Evolutionary conservation across 2,329 filamentous ascomycete genomes (phyloP).

Genomic region (Nemania serpens): DNA sequence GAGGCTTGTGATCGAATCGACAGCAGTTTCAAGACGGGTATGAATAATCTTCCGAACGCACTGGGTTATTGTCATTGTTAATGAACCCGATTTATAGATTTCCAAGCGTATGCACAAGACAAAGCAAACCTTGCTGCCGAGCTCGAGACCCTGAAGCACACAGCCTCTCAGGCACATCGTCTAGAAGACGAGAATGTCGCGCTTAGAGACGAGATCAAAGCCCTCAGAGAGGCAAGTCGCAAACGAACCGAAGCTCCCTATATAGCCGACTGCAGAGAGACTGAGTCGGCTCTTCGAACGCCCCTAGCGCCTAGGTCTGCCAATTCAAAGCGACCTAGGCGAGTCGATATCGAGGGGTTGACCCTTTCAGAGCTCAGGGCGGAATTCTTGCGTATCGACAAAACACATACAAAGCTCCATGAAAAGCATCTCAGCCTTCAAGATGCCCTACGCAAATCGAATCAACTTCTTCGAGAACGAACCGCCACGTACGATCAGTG

Average conservation of each 20-base stretch:
- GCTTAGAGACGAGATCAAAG: conserved; percentile 46
- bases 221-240: conserved; percentile 34
- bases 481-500: conserved; percentile 51
- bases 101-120: conserved; percentile 25
- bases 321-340: conserved; percentile 29
- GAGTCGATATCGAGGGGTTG: conserved; percentile 27
- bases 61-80: not conserved
- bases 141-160: conserved; percentile 42
- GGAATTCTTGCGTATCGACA: conserved; percentile 46
- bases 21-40: conserved; percentile 36
- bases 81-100: conserved; percentile 16
- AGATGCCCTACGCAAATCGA: conserved; percentile 33
- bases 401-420: conserved; percentile 48
- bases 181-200: conserved; percentile 50
- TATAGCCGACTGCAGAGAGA: conserved; percentile 6
- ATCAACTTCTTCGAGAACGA: conserved; percentile 49
- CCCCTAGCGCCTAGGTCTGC: conserved; percentile 37
- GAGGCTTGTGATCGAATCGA: conserved; percentile 36
- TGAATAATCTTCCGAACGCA: conserved; percentile 5
- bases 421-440: conserved; percentile 34
- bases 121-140: conserved; percentile 41
- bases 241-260: conserved; percentile 13
- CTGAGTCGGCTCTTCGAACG: conserved; percentile 25
- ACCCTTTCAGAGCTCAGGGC: conserved; percentile 33
- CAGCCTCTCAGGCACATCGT: conserved; percentile 40